Base-by-base conservation (phyloP, 257 asterid genomes). In the Craterostigma plantagineum region DNA sequence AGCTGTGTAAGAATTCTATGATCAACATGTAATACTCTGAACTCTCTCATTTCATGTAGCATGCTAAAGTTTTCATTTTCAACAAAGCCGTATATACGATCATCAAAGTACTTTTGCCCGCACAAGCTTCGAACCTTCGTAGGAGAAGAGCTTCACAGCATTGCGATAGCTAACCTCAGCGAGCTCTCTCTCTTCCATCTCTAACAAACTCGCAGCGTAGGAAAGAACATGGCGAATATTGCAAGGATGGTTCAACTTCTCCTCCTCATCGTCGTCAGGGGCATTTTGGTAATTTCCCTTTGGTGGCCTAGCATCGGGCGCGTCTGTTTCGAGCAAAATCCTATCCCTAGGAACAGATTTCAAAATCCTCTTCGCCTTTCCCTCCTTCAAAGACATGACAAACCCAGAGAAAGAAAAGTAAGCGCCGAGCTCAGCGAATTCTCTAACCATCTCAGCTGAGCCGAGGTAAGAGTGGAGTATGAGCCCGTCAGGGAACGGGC, bases 361-460 rank as follows among this genome's bases (percentile, higher is more conserved):
- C 63, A 83, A 33, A 79, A 90, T 79, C 40, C 73, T 83, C 86
- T 63, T 83, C 6, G 91, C 94, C 76, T 79, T 90, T 72, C 77
- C 77, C 44, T 76, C 92, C 51, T 83, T 83, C 83, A 76, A 13
- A 11, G 86, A 64, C 98, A 87, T 79, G 41, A 87, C 75, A 54
- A 79, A 83, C 52, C 98, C 98, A 7, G 98, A 87, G 35, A 87
- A 75, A 18, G 93, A 87, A 49, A 87, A 87, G 83, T 82, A 79
- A 45, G 91, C 98, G 36, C 95, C 95, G 3, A 74, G 79, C 61
- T 62, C 65, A 0, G 79, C 72, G 4, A 90, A 53, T 53, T 70
- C 93, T 36, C 81, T 79, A 50, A 90, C 95, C 98, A 90, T 72
- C 60, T 90, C 98, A 16, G 95, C 95, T 42, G 95, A 76, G 10